These are phyloP conservation scores for Phialocephala subalpina DNA, from an alignment of 2,329 filamentous ascomycete species.

Conservation along the genomic window DNA sequence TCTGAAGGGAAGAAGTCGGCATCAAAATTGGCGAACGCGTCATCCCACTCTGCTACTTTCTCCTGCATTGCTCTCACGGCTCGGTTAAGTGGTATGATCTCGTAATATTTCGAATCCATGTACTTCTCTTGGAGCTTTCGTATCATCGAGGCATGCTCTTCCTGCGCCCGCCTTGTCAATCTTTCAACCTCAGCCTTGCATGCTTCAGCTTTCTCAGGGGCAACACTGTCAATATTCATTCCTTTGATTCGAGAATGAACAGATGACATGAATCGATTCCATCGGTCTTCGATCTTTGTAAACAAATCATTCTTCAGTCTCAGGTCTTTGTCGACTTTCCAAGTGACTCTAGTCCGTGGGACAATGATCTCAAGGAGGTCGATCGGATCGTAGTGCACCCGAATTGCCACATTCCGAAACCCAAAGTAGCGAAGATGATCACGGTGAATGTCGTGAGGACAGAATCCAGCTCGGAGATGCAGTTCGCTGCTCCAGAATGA, in stretches of 20 bases:
- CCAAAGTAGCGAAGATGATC: slow-evolving; percentile 95
- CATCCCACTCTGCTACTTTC: slow-evolving; percentile 93
- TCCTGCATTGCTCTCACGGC: slow-evolving; percentile 91
- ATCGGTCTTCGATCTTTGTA: slow-evolving; percentile 78
- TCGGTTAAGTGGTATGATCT: slow-evolving; percentile 91
- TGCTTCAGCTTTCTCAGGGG: slow-evolving; percentile 84
- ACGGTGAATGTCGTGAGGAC: slow-evolving; percentile 89
- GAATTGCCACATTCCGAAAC: slow-evolving; percentile 82
- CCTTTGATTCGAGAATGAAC: slow-evolving; percentile 84
- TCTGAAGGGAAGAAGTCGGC: slow-evolving; percentile 91
- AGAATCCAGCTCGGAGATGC: slow-evolving; percentile 76
- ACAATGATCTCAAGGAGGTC: slow-evolving; percentile 95
- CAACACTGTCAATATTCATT: slow-evolving; percentile 90
- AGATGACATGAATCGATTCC: slow-evolving; percentile 87
- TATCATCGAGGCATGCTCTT: slow-evolving; percentile 79
- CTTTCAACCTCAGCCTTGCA: slow-evolving; percentile 85
- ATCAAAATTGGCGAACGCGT: slow-evolving; percentile 89
- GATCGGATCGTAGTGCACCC: slow-evolving; percentile 92
- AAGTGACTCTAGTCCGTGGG: slow-evolving; percentile 87
- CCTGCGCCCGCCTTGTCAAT: slow-evolving; percentile 79
- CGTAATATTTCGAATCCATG: slow-evolving; percentile 93
- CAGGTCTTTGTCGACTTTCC: slow-evolving; percentile 96
- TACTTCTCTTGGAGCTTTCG: slow-evolving; percentile 88
- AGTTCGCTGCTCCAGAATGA: slow-evolving; percentile 94
- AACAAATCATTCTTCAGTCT: slow-evolving; percentile 94